These are phyloP conservation scores for Zarea fungicola DNA, from an alignment of 2,329 filamentous ascomycete species.

Conservation along the genomic window DNA sequence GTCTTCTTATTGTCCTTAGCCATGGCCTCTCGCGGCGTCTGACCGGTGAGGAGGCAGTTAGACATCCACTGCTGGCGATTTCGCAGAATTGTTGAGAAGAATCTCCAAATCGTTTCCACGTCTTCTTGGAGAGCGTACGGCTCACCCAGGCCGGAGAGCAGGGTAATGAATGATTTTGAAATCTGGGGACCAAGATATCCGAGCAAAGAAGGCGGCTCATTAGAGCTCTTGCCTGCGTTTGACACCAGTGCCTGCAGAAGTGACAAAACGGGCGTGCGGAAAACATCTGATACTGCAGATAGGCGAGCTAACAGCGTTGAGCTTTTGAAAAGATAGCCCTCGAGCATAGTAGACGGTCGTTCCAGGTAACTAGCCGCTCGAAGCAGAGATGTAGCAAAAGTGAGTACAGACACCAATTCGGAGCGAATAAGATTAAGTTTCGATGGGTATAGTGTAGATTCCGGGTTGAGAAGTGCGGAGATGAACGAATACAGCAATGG, in stretches of 20 bases:
- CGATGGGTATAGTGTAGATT: constrained; percentile 57
- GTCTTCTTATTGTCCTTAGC: constrained; percentile 49
- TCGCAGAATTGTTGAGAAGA: constrained; percentile 80
- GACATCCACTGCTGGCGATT: constrained; percentile 96
- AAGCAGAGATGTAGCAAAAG: constrained; percentile 65
- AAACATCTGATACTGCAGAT: constrained; percentile 63
- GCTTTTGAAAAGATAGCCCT: constrained; percentile 75
- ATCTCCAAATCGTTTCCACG: constrained; percentile 70
- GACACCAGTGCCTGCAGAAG: constrained; percentile 70
- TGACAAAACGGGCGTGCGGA: constrained; percentile 59
- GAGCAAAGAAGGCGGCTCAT: constrained; percentile 90
- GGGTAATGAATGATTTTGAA: constrained; percentile 75
- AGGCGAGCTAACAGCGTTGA: constrained; percentile 72
- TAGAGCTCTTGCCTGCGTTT: constrained; percentile 57
- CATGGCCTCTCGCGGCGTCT: constrained; percentile 71
- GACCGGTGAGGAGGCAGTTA: constrained; percentile 84
- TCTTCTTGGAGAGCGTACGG: constrained; percentile 63
- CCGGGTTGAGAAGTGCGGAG: constrained; percentile 38
- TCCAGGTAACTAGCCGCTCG: constrained; percentile 62
- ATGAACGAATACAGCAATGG: constrained; percentile 69
- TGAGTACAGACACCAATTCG: constrained; percentile 61
- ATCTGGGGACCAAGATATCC: constrained; percentile 80
- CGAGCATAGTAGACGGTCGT: constrained; percentile 59
- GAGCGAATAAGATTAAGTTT: constrained; percentile 49
- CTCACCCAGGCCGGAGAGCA: constrained; percentile 71